These are phyloP conservation scores for Colletotrichum eleusines DNA, from an alignment of 2,329 filamentous ascomycete genomes.

Conservation along the genomic window DNA sequence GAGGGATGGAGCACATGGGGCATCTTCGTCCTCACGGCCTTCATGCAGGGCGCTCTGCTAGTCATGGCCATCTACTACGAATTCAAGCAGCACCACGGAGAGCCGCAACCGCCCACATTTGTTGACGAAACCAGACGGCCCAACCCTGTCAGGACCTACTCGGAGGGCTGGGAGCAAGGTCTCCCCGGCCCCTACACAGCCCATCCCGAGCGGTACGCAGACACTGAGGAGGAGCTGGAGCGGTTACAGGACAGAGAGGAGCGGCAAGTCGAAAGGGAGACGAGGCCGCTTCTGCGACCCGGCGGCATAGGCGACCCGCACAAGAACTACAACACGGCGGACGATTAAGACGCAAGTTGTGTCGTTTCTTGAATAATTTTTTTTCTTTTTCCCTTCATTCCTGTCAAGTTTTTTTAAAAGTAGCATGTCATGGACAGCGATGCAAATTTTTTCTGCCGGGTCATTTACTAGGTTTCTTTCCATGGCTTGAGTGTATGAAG, in stretches of 20 bases:
- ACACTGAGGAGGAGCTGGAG: conserved; percentile 64
- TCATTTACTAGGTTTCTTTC: neutral
- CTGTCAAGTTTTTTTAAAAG: neutral
- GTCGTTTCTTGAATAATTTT: neutral
- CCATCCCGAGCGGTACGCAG: conserved; percentile 64
- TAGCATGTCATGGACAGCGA: neutral
- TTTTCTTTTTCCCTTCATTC: neutral
- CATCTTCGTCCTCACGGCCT: conserved; percentile 87
- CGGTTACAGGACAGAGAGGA: conserved; percentile 65
- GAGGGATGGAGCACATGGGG: conserved; percentile 97
- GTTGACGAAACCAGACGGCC: conserved; percentile 49
- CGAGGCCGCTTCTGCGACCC: conserved; percentile 62
- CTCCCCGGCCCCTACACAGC: conserved; percentile 64
- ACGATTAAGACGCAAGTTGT: neutral
- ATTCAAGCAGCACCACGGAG: conserved; percentile 57
- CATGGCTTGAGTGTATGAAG: neutral
- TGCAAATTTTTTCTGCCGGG: neutral
- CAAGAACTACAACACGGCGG: conserved; percentile 54
- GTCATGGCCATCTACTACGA: conserved; percentile 85
- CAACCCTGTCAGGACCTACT: conserved; percentile 58
- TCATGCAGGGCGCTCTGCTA: conserved; percentile 85
- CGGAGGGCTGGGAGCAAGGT: conserved; percentile 64
- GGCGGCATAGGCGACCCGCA: conserved; percentile 63
- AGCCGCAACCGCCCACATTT: conserved; percentile 39
- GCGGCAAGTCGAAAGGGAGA: conserved; percentile 62